Evolutionary conservation across 352 stramenopile species (phyloP), one percentile per base, ranked within the genome.

Genomic region (Phytophthora agathidicida): DNA sequence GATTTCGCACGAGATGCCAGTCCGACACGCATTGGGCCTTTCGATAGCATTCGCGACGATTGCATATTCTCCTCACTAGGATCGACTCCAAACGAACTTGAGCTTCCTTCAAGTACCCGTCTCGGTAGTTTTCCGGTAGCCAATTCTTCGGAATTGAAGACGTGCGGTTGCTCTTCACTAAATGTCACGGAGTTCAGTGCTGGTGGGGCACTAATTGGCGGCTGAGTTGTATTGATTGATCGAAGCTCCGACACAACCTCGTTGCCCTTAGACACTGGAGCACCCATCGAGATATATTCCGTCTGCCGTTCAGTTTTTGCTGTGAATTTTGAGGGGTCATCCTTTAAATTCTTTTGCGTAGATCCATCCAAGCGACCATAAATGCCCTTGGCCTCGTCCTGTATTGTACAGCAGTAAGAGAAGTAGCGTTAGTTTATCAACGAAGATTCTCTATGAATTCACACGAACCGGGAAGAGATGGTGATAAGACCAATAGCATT

Each of bases 401-500:
- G 33, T 37, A 26, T 16, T 30, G 13, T 7, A 31, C 17, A 56
- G 7, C 17, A 60, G 17, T 33, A 13, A 64, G 14, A 27, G 17
- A 11, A 56, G 19, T 22, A 67, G 13, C 20, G 24, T 60, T 45
- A 69, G 41, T 33, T 24, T 31, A 51, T 17, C 0, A 28, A 1
- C 4, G 7, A 7, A 9, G 36, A 23, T 44, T 17, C 16, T 14
- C 10, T 9, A 47, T 23, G 8, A 17, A 16, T 13, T 19, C 19
- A n/a, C 10, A 59, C 47, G 11, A 63, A 88, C 81, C 22, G 77
- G 63, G 27, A 93, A 94, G 5, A 91, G 48, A 20, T 79, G 31
- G 32, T 93, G 80, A 38, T 86, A 81, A 11, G 80, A 73, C 86
- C 86, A 95, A 44, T 83, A 95, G 28, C 81, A 93, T 42, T 91